Percentiles rank a stretch among this genome's conserved stretches.
phyloP scores from a whole-genome alignment of 257 asterid genomes.

The Petunia axillaris region DNA sequence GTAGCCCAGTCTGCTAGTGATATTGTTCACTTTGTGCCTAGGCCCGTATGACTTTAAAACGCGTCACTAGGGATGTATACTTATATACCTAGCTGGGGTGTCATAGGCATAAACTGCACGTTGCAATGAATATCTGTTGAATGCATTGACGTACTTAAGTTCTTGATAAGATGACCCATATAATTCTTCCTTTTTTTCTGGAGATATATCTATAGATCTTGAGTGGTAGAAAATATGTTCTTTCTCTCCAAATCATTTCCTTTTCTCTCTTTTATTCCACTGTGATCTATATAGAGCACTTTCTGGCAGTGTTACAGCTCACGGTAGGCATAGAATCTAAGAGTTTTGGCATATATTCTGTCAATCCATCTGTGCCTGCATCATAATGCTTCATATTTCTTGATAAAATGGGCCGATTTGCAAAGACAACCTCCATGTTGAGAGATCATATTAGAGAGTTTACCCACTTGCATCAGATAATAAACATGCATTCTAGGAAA shows the following conservation, averaged over 20 bases:
- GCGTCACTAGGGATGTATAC: too few species aligned
- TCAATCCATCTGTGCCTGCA: conserved; percentile 9
- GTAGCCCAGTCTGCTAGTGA: too few species aligned
- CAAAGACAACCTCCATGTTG: conserved; percentile 3
- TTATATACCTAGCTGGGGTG: too few species aligned
- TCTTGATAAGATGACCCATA: neutral
- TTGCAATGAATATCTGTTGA: neutral
- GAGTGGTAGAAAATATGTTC: neutral
- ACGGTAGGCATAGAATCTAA: neutral
- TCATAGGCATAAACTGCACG: neutral
- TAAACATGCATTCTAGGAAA: conserved; percentile 19
- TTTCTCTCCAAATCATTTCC: neutral
- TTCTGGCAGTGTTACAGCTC: too few species aligned
- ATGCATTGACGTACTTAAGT: neutral
- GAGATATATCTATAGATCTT: neutral
- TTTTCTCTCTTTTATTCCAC: neutral
- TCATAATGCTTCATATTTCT: conserved; percentile 1
- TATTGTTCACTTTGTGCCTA: too few species aligned
- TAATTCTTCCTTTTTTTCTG: neutral
- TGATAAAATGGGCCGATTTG: neutral
- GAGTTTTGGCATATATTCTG: neutral
- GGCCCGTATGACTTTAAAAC: too few species aligned
- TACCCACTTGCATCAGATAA: neutral
- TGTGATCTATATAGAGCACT: neutral
- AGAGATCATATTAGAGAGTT: conserved; percentile 11